Evolutionary conservation across 495 filamentous ascomycete genomes (phyloP).

Genomic region (Tirmania nivea): DNA sequence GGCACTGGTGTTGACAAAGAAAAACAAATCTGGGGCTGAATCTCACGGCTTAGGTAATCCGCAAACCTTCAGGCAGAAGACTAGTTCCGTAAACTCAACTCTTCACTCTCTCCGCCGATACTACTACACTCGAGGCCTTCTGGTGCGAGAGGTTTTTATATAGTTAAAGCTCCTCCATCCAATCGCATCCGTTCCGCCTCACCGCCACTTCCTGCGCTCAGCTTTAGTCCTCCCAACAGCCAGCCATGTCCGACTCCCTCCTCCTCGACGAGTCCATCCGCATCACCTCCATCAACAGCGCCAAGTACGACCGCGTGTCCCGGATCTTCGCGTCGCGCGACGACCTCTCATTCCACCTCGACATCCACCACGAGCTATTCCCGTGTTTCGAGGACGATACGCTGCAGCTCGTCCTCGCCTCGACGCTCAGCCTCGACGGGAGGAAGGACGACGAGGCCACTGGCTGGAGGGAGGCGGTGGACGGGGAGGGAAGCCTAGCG

Average conservation of each 20-base stretch:
- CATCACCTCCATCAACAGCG: conserved; percentile 48
- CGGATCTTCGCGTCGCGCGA: conserved; percentile 51
- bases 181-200: background rate
- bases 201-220: background rate
- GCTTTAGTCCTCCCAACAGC: background rate
- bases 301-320: conserved; percentile 87
- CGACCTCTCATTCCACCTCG: conserved; percentile 62
- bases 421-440: conserved; percentile 69
- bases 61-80: no score
- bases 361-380: conserved; percentile 88
- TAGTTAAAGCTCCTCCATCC: no score
- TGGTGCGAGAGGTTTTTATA: no score
- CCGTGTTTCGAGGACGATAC: conserved; percentile 48
- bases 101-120: no score
- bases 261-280: conserved; percentile 87
- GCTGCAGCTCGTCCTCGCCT: conserved; percentile 57
- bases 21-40: no score
- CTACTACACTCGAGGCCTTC: no score
- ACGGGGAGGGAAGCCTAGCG: conserved; percentile 53
- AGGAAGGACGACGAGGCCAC: conserved; percentile 30
- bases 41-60: no score
- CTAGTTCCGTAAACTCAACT: no score
- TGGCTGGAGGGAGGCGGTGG: conserved; percentile 52
- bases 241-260: conserved; percentile 34
- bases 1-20: no score